These are phyloP conservation scores for Stemphylium beticola DNA, from an alignment of 2,329 filamentous ascomycete genomes.

Conservation along the genomic window DNA sequence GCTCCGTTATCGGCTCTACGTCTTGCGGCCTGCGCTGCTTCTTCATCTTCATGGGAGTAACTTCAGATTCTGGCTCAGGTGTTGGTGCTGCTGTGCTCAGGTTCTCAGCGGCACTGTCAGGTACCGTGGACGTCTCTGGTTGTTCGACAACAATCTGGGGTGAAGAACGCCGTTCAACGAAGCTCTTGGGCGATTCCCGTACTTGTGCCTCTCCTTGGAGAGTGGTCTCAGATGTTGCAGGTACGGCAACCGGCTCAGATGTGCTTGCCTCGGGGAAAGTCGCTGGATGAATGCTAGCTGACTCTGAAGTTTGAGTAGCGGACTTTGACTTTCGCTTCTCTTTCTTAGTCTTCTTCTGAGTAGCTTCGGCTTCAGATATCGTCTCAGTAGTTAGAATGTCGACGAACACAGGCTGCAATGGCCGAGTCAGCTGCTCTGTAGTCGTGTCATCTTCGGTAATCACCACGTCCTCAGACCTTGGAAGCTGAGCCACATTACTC, in stretches of 20 bases:
- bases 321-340: constrained; percentile 26
- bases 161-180: constrained; percentile 2
- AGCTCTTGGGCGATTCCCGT: background rate
- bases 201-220: background rate
- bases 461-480: constrained; percentile 5
- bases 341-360: constrained; percentile 24
- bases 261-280: background rate
- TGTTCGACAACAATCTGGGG: background rate
- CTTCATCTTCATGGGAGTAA: constrained; percentile 20
- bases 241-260: background rate
- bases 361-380: constrained; percentile 4
- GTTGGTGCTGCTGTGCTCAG: constrained; percentile 5
- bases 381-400: background rate
- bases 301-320: constrained; percentile 3
- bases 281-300: background rate
- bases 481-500: constrained; percentile 7
- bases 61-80: background rate
- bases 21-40: constrained; percentile 32
- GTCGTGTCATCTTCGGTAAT: background rate
- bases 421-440: background rate
- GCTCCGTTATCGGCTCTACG: background rate
- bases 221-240: background rate
- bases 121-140: background rate
- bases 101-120: background rate
- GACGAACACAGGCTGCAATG: background rate